Evolutionary conservation across 2,329 filamentous ascomycete genomes (phyloP), one percentile per base, ranked within the genome.

Genomic region (Fusarium veterinarium): DNA sequence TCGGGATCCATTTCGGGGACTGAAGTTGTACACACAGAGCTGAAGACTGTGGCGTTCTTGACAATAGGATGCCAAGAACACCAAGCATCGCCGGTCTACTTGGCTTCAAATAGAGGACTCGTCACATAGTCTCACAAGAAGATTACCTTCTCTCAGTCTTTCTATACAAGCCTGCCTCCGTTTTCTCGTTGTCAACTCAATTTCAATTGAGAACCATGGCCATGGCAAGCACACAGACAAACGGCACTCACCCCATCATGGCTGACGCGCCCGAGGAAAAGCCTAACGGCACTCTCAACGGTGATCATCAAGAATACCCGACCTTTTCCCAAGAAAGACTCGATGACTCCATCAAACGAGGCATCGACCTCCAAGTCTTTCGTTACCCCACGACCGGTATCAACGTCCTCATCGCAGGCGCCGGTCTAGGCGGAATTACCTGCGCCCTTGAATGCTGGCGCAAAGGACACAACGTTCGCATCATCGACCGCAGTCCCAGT

Each of bases 401-500:
- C 23, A 70, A 28, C 2, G 59, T 72, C 5, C 55, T 72, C 30
- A 72, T 72, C 6, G 64, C 69, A 0, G 69, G 69, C 14, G 69
- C 69, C 3, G 69, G 69, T 3, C 45, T 72, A 1, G 69, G 69
- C 1, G 69, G 69, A 0, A 49, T 72, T 0, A 70, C 69, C 0
- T 72, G 69, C 4, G 69, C 69, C 1, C 69, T 72, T 7, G 69
- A 72, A 35, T 72, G 69, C 6, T 72, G 69, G 69, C 69, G 69
- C 8, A 72, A 72, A 37, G 69, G 69, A 8, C 69, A 72, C 13
- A 72, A 67, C 4, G 69, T 72, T 6, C 69, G 69, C 19, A 42
- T 72, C 8, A 23, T 72, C 3, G 69, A 72, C 14, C 45, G 69
- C 13, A 70, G 64, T n/a, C 49, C 64, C 2, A 31, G 64, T 4